These are phyloP conservation scores for Populus hybrid DNA, from an alignment of 441 rosid species.

Conservation along the genomic window DNA sequence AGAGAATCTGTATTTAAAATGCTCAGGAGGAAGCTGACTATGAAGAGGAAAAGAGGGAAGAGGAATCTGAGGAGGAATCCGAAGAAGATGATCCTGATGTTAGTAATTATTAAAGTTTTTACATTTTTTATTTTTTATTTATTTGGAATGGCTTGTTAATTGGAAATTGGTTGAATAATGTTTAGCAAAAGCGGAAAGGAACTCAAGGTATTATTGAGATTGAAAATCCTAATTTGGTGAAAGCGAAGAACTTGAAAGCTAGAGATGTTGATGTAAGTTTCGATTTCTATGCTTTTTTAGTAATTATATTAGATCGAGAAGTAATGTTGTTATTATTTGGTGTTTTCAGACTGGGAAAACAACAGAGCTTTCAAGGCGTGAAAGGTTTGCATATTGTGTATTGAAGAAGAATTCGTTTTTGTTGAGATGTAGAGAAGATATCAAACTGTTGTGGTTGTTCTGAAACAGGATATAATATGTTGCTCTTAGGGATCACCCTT, in stretches of 20 bases:
- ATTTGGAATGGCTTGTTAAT: background rate
- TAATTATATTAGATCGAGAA: background rate
- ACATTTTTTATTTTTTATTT: background rate
- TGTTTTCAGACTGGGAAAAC: slow-evolving; percentile 51
- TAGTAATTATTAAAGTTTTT: slow-evolving; percentile 23
- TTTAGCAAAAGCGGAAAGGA: slow-evolving; percentile 74
- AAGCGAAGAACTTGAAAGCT: slow-evolving; percentile 73
- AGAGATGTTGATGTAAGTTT: slow-evolving; percentile 77
- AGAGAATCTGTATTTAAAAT: background rate
- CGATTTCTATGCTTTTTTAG: background rate
- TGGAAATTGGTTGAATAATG: slow-evolving; percentile 2
- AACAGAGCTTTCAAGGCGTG: slow-evolving; percentile 97
- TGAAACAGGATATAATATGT: background rate
- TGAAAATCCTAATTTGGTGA: slow-evolving; percentile 80
- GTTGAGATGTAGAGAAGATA: background rate
- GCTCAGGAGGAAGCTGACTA: slow-evolving; percentile 64
- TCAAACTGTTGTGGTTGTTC: background rate
- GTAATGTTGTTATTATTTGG: background rate
- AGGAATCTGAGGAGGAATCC: slow-evolving; percentile 57
- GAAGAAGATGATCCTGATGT: slow-evolving; percentile 72
- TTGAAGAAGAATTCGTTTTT: background rate
- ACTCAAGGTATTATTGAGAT: slow-evolving; percentile 73
- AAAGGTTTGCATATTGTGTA: slow-evolving; percentile 52
- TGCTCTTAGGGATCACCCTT: background rate
- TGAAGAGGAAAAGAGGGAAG: slow-evolving; percentile 43